Percentiles rank a stretch among this genome's conserved stretches.
Conservation (phyloP, 1,284 basidiomycete species). For the Ganoderma lucidum region DNA sequence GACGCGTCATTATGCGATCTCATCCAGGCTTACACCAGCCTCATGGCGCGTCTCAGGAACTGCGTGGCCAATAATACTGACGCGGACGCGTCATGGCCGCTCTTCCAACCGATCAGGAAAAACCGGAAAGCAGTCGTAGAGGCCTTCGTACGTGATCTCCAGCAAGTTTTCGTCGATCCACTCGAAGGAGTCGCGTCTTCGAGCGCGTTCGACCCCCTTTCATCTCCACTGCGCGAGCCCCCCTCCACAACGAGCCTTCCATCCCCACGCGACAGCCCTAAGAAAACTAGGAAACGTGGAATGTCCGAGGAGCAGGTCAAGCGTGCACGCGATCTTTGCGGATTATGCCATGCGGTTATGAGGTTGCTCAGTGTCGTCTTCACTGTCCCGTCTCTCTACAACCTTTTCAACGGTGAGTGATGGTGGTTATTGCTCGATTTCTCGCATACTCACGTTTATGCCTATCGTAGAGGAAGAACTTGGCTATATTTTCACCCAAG, state of each 20-base stretch:
- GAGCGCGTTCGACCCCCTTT: conserved; percentile 24
- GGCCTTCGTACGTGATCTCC: conserved; percentile 69
- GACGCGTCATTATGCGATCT: conserved; percentile 59
- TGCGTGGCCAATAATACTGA: conserved; percentile 57
- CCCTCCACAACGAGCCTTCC: conserved; percentile 48
- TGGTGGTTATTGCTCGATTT: neutral
- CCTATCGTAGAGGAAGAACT: conserved; percentile 61
- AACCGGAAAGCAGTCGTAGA: conserved; percentile 57
- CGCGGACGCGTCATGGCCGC: conserved; percentile 67
- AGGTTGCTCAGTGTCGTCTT: conserved; percentile 68
- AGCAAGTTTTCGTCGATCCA: conserved; percentile 68
- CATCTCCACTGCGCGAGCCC: conserved; percentile 37
- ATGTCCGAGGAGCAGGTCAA: conserved; percentile 80
- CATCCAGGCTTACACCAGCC: conserved; percentile 75
- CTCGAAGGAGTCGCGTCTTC: conserved; percentile 37
- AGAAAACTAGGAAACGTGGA: conserved; percentile 62
- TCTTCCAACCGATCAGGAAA: conserved; percentile 72
- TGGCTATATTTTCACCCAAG: conserved; percentile 61
- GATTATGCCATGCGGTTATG: conserved; percentile 71
- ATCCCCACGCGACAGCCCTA: conserved; percentile 59
- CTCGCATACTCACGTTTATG: neutral
- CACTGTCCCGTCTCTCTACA: conserved; percentile 62
- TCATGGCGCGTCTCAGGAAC: conserved; percentile 67
- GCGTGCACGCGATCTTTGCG: conserved; percentile 77
- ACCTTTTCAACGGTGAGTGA: conserved; percentile 67